Conservation (phyloP, 768 basidiomycete genomes). For the Mrakia frigida region DNA sequence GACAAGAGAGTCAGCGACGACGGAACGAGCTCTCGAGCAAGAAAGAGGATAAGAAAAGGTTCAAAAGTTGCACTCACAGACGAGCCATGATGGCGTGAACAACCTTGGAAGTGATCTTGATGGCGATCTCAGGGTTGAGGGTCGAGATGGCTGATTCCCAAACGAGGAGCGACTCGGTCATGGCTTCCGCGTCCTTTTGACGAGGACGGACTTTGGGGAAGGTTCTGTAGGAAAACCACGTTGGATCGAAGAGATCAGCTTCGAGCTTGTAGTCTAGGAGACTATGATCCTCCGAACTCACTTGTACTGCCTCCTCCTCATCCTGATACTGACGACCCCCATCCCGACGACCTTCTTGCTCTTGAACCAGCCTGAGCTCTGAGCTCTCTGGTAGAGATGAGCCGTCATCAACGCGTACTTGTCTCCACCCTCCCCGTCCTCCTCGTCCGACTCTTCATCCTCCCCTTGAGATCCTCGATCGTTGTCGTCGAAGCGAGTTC, state of each 20-base stretch:
- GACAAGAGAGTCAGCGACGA: neutral
- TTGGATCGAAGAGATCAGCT: no score
- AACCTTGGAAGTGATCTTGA: constrained; percentile 54
- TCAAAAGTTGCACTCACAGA: constrained; percentile 35
- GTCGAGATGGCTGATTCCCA: constrained; percentile 64
- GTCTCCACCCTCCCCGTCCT: constrained; percentile 27
- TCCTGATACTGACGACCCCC: constrained; percentile 41
- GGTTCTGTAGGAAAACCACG: constrained; percentile 18
- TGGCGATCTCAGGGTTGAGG: constrained; percentile 77
- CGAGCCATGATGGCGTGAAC: constrained; percentile 42
- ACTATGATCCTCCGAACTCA: neutral
- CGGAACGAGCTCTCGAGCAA: neutral
- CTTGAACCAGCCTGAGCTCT: constrained; percentile 41
- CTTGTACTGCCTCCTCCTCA: constrained; percentile 34
- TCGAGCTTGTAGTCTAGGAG: neutral
- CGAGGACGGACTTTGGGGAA: constrained; percentile 24
- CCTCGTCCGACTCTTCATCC: constrained; percentile 27
- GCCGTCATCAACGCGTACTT: constrained; percentile 39
- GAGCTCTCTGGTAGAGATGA: constrained; percentile 40
- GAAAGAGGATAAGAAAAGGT: no score
- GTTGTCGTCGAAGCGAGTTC: neutral
- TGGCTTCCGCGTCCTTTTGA: constrained; percentile 31
- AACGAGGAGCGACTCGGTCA: constrained; percentile 36
- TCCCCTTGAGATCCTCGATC: no score
- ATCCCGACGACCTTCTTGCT: constrained; percentile 37